Percentiles rank a stretch among this genome's conserved stretches.
Evolutionary conservation across 208 protist genomes (phyloP).

Genomic region (Jaenimonas drosophilae): DNA sequence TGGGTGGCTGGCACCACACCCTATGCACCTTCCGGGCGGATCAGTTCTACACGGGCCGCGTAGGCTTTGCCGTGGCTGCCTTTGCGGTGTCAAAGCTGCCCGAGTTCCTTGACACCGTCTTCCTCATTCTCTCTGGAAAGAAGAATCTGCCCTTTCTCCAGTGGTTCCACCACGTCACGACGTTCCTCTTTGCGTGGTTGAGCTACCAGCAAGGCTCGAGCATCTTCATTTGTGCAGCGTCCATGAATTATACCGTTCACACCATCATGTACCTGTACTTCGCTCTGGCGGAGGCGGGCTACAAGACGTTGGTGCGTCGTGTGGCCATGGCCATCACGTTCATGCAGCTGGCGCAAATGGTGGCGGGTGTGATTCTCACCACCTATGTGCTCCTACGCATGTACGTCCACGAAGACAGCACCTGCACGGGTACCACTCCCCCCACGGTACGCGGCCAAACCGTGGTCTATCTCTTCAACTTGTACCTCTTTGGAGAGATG

Average conservation of each 20-base stretch:
- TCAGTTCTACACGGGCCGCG: slow-evolving; percentile 39
- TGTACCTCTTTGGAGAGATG: slow-evolving; percentile 91
- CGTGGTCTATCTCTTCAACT: slow-evolving; percentile 91
- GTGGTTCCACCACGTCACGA: slow-evolving; percentile 90
- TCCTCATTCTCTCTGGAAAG: slow-evolving; percentile 61
- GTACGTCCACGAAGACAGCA: slow-evolving; percentile 14
- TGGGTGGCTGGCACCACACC: slow-evolving; percentile 39
- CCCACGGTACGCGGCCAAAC: slow-evolving; percentile 45
- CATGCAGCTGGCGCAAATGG: slow-evolving; percentile 88
- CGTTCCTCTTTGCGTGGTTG: slow-evolving; percentile 86
- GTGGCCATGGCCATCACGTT: slow-evolving; percentile 80
- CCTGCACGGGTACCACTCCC: slow-evolving; percentile 40
- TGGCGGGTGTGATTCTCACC: slow-evolving; percentile 48
- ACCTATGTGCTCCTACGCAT: no score
- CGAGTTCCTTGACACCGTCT: slow-evolving; percentile 79
- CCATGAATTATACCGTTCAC: slow-evolving; percentile 92
- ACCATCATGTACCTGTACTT: slow-evolving; percentile 95
- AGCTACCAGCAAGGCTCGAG: slow-evolving; percentile 44
- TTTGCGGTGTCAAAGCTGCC: slow-evolving; percentile 81
- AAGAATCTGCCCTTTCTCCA: slow-evolving; percentile 72
- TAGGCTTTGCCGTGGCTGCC: slow-evolving; percentile 60
- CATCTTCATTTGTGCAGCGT: slow-evolving; percentile 65
- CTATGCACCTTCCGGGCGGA: slow-evolving; percentile 52
- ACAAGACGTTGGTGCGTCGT: slow-evolving; percentile 42
- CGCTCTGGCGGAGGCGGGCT: slow-evolving; percentile 45